Evolutionary conservation across 176 grass and related monocot species (phyloP).

Genomic region (Secale cereale): DNA sequence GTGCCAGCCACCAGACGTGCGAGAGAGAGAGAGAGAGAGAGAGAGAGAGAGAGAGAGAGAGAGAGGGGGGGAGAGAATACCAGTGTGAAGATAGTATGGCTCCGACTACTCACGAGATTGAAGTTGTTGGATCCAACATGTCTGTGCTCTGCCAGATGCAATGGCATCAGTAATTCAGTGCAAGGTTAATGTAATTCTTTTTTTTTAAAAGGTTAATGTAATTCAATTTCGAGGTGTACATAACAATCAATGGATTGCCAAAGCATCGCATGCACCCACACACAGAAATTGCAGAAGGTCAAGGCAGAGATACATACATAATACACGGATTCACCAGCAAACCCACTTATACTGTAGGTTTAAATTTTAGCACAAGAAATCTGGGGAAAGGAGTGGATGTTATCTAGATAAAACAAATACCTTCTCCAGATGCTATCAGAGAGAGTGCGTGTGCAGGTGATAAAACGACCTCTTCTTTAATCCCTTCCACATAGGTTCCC

Average conservation of each 20-base stretch:
- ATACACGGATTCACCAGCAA: background rate
- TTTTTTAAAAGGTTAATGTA: background rate
- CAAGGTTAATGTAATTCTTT: slow-evolving; percentile 11
- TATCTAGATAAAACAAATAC: slow-evolving; percentile 37
- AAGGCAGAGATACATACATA: background rate
- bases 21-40: no score
- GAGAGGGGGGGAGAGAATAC: slow-evolving; percentile 26
- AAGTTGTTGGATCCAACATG: slow-evolving; percentile 99
- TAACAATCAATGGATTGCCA: background rate
- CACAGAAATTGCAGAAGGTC: background rate
- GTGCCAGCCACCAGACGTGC: background rate
- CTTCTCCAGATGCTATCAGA: slow-evolving; percentile 98
- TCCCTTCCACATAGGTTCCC: slow-evolving; percentile 98
- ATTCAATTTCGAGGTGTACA: slow-evolving; percentile 1
- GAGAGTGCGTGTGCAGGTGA: slow-evolving; percentile 99
- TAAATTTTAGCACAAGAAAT: background rate
- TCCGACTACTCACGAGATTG: slow-evolving; percentile 95
- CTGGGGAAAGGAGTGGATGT: background rate
- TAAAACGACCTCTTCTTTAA: slow-evolving; percentile 99
- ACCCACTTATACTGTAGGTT: background rate
- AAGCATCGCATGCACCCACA: slow-evolving; percentile 12
- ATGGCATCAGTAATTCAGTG: slow-evolving; percentile 23
- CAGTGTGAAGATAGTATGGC: slow-evolving; percentile 99
- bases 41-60: background rate
- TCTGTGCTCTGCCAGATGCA: slow-evolving; percentile 73